phyloP scores from a whole-genome alignment of 148 eudicot genomes.

The Simmondsia chinensis region DNA sequence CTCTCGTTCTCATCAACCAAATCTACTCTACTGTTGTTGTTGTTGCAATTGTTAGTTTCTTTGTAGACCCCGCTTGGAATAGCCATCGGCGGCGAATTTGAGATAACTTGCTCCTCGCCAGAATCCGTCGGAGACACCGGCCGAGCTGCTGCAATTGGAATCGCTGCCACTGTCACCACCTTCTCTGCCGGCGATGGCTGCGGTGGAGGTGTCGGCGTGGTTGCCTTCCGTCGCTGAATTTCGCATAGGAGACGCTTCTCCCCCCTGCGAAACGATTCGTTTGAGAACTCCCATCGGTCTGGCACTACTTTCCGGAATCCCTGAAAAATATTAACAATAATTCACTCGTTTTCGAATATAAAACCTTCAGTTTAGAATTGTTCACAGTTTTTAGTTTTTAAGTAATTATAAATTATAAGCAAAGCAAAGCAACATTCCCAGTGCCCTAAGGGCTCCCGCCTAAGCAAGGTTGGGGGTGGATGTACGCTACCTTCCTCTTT shows the following conservation, averaged over 20 bases:
- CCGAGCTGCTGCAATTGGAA: background rate
- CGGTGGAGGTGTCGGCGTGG: conserved; percentile 12
- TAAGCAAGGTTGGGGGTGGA: no score
- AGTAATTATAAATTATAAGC: no score
- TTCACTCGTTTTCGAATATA: background rate
- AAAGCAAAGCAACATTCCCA: no score
- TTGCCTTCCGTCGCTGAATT: conserved; percentile 67
- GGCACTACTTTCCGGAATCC: conserved; percentile 90
- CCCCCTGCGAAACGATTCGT: conserved; percentile 61
- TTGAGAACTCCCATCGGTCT: conserved; percentile 87
- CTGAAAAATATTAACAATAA: conserved; percentile 16
- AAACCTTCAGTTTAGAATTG: background rate
- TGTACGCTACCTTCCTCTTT: no score
- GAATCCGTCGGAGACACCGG: conserved; percentile 43
- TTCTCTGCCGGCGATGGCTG: conserved; percentile 8
- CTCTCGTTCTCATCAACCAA: conserved; percentile 70
- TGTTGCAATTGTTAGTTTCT: conserved; percentile 13
- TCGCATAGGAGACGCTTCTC: conserved; percentile 60
- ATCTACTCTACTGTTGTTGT: conserved; percentile 20
- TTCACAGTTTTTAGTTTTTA: no score
- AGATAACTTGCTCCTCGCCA: conserved; percentile 64
- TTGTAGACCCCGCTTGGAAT: conserved; percentile 16
- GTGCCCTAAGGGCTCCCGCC: no score
- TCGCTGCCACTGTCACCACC: conserved; percentile 10
- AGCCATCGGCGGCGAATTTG: conserved; percentile 49